Evolutionary conservation across 2,329 filamentous ascomycete genomes (phyloP).

Genomic region (Berkeleyomyces rouxiae): DNA sequence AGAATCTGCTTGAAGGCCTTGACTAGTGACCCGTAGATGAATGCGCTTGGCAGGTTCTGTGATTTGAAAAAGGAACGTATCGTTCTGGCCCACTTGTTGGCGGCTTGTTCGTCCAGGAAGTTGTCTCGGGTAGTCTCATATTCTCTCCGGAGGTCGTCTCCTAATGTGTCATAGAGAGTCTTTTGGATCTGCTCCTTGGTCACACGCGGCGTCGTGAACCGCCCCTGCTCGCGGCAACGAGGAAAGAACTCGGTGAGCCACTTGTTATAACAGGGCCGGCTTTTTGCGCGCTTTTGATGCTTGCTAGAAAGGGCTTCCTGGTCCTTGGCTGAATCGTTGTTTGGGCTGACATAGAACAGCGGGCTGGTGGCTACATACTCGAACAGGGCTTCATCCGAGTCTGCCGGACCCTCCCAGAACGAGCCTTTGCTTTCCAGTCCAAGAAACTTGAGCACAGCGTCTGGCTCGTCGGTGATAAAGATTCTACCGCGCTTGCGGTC

Average conservation of each 20-base stretch:
- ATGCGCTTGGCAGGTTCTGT: conserved; percentile 16
- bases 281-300: conserved; percentile 38
- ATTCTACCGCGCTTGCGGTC: conserved; percentile 42
- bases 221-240: conserved; percentile 25
- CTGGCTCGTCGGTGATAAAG: conserved; percentile 41
- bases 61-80: conserved; percentile 25
- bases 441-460: conserved; percentile 42
- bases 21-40: conserved; percentile 17
- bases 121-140: conserved; percentile 28
- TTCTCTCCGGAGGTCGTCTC: conserved; percentile 17
- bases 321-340: conserved; percentile 16
- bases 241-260: conserved; percentile 53
- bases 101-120: conserved; percentile 27
- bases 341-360: conserved; percentile 33
- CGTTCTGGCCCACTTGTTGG: conserved; percentile 26
- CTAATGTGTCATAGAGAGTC: not conserved
- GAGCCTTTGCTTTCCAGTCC: conserved; percentile 32
- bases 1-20: conserved; percentile 34
- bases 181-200: conserved; percentile 13
- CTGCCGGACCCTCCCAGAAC: conserved; percentile 40
- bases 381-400: conserved; percentile 19
- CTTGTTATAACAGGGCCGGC: conserved; percentile 37
- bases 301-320: conserved; percentile 30
- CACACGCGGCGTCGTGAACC: conserved; percentile 19
- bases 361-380: conserved; percentile 17